These are phyloP conservation scores for Leishmania martiniquensis DNA, from an alignment of 208 protist species.

Conservation along the genomic window DNA sequence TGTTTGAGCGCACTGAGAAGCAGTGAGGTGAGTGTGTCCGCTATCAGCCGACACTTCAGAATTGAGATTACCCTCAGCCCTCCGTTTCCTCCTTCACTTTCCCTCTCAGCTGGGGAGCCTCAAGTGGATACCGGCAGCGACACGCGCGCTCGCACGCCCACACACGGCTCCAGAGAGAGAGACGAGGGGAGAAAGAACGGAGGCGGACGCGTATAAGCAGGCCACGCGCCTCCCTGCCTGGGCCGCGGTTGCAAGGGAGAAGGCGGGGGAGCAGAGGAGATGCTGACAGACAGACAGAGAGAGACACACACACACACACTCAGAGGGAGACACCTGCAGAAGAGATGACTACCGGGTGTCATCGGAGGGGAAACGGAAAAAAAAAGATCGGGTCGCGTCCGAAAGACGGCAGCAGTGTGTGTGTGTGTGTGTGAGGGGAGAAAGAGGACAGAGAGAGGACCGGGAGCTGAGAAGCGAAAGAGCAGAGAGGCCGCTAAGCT, in stretches of 20 bases:
- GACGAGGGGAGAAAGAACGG: neutral
- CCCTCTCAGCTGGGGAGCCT: neutral
- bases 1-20: neutral
- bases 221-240: no score
- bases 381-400: no score
- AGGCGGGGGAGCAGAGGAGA: neutral
- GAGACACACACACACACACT: neutral
- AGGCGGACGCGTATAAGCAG: neutral
- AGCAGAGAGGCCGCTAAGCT: neutral
- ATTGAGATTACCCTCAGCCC: neutral
- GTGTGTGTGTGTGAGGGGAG: no score
- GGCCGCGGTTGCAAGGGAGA: neutral
- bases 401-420: no score
- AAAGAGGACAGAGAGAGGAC: no score
- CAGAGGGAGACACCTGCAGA: no score
- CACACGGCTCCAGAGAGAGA: neutral
- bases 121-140: neutral
- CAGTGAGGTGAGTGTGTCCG: neutral
- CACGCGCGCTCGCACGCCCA: neutral
- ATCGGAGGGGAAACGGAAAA: no score
- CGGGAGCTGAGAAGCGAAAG: conserved; percentile 3
- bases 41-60: neutral
- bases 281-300: neutral
- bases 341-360: no score
- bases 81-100: no score